Evolutionary conservation across 148 eudicot genomes (phyloP).

Genomic region (Rhododendron henanense): DNA sequence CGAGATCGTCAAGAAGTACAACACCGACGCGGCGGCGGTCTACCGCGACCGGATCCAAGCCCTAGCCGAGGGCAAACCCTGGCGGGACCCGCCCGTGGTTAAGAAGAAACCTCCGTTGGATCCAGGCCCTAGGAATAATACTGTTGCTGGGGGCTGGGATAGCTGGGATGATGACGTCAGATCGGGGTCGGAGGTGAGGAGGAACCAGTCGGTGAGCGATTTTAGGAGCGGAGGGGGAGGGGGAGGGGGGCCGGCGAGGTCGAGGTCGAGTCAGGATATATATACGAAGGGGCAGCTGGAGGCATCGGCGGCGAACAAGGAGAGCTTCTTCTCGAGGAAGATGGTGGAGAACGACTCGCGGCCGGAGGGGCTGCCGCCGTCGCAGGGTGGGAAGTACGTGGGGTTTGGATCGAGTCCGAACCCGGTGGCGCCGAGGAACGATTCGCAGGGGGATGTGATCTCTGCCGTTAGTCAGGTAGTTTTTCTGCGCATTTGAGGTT

Average conservation of each 20-base stretch:
- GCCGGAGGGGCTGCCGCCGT: constrained; percentile 85
- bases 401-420: constrained; percentile 76
- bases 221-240: constrained; percentile 47
- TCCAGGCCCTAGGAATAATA: not conserved
- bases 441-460: constrained; percentile 61
- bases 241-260: constrained; percentile 42
- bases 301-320: constrained; percentile 83
- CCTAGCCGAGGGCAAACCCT: constrained; percentile 68
- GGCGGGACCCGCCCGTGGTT: constrained; percentile 83
- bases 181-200: constrained; percentile 44
- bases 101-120: constrained; percentile 23
- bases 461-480: constrained; percentile 29
- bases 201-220: constrained; percentile 70
- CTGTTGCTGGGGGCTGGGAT: constrained; percentile 52
- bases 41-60: constrained; percentile 77
- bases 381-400: constrained; percentile 94
- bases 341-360: constrained; percentile 69
- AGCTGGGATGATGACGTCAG: constrained; percentile 65
- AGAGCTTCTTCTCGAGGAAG: constrained; percentile 67
- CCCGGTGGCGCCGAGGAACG: constrained; percentile 30
- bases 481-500: not conserved
- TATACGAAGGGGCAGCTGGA: constrained; percentile 58
- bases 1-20: constrained; percentile 69
- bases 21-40: constrained; percentile 65
- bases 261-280: constrained; percentile 64